Evolutionary conservation across 257 asterid species (phyloP).

Genomic region (Ligustrum vulgare): DNA sequence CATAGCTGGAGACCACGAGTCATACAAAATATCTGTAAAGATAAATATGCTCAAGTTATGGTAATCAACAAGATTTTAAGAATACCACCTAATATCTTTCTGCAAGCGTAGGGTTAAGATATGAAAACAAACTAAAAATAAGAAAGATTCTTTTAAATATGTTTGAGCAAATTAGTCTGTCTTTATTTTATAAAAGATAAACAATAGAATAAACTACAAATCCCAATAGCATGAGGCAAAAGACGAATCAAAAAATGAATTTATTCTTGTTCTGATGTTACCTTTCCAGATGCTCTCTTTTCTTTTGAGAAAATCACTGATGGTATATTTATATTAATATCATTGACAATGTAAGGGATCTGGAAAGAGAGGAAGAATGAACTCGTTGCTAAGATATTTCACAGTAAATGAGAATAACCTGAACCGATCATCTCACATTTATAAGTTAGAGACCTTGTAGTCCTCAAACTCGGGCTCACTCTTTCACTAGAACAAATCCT

Average conservation of each 20-base stretch:
- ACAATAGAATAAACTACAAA: not conserved
- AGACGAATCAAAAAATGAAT: not conserved
- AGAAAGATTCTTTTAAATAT: not conserved
- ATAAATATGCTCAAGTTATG: not conserved
- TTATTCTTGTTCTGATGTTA: not conserved
- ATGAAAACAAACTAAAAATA: conserved; percentile 7
- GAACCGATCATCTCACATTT: not conserved
- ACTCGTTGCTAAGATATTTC: not conserved
- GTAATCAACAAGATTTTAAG: conserved; percentile 3
- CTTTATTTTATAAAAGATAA: not conserved
- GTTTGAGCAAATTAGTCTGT: not conserved
- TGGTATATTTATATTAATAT: not conserved
- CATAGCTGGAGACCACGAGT: conserved; percentile 99
- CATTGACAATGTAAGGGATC: not conserved
- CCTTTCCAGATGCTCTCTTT: not conserved
- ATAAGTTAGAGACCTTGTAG: not conserved
- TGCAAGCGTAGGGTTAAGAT: not conserved
- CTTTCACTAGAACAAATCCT: not conserved
- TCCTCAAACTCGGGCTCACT: not conserved
- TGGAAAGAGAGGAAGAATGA: not conserved
- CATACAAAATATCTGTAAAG: conserved; percentile 78
- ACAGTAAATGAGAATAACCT: not conserved
- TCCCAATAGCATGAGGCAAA: not conserved
- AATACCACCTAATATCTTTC: not conserved
- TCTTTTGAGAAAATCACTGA: not conserved